Evolutionary conservation across 345 rosid species (phyloP).

Genomic region (Camelina laxa): DNA sequence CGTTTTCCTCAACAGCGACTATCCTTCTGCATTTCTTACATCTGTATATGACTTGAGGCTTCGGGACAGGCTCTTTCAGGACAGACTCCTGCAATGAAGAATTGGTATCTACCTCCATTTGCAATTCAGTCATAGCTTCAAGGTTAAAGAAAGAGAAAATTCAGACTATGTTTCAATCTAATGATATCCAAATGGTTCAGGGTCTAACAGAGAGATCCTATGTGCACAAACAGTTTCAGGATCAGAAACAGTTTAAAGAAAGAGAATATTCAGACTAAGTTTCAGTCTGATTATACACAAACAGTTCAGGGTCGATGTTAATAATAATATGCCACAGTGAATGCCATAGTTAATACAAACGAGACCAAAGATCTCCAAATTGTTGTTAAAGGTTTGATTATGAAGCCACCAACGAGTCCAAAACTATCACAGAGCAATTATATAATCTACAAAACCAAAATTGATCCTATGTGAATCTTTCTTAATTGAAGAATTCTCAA

Average conservation of each 20-base stretch:
- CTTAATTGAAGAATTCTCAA: background rate
- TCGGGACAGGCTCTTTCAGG: conserved; percentile 46
- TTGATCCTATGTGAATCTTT: background rate
- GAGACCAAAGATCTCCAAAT: background rate
- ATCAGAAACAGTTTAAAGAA: too few relatives aligned
- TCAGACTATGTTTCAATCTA: conserved; percentile 10
- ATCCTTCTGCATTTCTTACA: conserved; percentile 86
- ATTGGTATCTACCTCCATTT: conserved; percentile 42
- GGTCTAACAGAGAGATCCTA: too few relatives aligned
- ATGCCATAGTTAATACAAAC: background rate
- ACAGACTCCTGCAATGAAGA: conserved; percentile 32
- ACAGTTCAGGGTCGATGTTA: background rate
- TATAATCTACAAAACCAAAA: background rate
- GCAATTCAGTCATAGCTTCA: conserved; percentile 27
- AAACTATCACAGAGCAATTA: conserved; percentile 12
- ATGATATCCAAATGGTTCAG: background rate
- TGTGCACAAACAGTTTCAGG: too few relatives aligned
- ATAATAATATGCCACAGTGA: too few relatives aligned
- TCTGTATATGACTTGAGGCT: conserved; percentile 67
- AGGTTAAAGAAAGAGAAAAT: background rate
- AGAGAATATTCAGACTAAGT: conserved; percentile 6
- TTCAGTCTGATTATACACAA: background rate
- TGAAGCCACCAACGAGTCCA: conserved; percentile 14
- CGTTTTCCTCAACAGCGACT: conserved; percentile 70
- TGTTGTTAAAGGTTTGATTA: conserved; percentile 12